A percentile compares a stretch with the other conserved stretches of the same genome.
Conservation (phyloP, 2,329 filamentous ascomycete species). For the Lasiodiplodia sp. region DNA sequence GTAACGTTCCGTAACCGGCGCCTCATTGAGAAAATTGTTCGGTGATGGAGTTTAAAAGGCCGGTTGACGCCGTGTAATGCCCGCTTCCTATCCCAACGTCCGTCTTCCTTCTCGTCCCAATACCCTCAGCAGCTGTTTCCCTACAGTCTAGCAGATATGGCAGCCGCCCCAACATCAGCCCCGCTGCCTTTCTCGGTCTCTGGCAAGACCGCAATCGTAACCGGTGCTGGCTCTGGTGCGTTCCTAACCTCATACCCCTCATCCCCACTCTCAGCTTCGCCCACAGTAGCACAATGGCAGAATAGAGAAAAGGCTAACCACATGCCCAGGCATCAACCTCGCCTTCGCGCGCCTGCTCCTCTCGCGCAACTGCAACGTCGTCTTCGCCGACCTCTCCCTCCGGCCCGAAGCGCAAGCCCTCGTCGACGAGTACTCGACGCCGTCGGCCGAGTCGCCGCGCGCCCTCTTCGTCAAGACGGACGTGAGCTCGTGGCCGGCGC, state of each 20-base stretch:
- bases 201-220: conserved; percentile 51
- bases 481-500: conserved; percentile 46
- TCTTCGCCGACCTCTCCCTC: conserved; percentile 57
- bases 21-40: background rate
- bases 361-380: conserved; percentile 54
- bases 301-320: background rate
- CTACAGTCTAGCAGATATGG: conserved; percentile 3
- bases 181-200: conserved; percentile 35
- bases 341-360: conserved; percentile 56
- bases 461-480: conserved; percentile 56
- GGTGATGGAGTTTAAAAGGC: background rate
- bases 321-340: conserved; percentile 54
- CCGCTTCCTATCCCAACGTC: background rate
- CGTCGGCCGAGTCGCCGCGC: conserved; percentile 38
- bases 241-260: background rate
- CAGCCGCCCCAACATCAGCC: conserved; percentile 14
- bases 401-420: conserved; percentile 57
- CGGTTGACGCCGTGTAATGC: background rate
- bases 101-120: background rate
- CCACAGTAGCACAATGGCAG: background rate
- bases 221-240: conserved; percentile 50
- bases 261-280: background rate
- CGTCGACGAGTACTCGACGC: conserved; percentile 38
- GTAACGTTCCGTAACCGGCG: conserved; percentile 11
- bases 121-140: background rate